These are phyloP conservation scores for Gracilariopsis chorda DNA, from an alignment of 23 red algal species.

Conservation along the genomic window DNA sequence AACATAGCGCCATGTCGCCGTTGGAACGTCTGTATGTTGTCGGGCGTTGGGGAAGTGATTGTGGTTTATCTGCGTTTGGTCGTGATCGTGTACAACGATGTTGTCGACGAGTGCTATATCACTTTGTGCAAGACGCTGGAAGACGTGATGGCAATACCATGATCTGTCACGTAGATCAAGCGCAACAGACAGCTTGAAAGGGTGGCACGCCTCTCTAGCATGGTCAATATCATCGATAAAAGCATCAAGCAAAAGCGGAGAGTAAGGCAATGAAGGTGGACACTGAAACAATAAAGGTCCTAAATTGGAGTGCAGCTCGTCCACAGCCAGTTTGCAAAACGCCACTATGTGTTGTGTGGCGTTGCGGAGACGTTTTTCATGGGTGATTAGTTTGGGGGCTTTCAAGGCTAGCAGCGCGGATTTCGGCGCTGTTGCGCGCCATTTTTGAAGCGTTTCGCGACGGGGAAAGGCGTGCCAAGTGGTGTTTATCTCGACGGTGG, in stretches of 20 bases:
- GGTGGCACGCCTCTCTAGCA: background rate
- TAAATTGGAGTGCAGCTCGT: background rate
- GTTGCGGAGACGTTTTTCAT: background rate
- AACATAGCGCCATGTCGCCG: slow-evolving; percentile 15
- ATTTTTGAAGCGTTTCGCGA: background rate
- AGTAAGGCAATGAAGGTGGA: slow-evolving; percentile 16
- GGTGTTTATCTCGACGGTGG: slow-evolving; percentile 20
- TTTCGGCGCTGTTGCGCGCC: background rate
- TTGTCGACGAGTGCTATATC: slow-evolving; percentile 31
- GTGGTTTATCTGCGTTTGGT: background rate
- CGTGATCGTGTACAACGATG: slow-evolving; percentile 13
- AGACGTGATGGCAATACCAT: background rate
- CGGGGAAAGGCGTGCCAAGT: slow-evolving; percentile 45
- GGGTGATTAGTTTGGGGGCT: slow-evolving; percentile 24
- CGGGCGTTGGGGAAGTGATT: slow-evolving; percentile 6
- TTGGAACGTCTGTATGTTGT: background rate
- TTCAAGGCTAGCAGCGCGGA: background rate
- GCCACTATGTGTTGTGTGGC: background rate
- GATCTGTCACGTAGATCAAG: background rate
- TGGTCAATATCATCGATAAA: background rate
- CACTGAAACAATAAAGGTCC: slow-evolving; percentile 28
- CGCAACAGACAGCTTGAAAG: background rate
- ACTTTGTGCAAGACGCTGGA: background rate
- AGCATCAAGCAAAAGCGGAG: background rate
- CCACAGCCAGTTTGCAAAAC: background rate